Conservation (phyloP, 1,284 basidiomycete genomes). For the Cystobasidium pallidum region DNA sequence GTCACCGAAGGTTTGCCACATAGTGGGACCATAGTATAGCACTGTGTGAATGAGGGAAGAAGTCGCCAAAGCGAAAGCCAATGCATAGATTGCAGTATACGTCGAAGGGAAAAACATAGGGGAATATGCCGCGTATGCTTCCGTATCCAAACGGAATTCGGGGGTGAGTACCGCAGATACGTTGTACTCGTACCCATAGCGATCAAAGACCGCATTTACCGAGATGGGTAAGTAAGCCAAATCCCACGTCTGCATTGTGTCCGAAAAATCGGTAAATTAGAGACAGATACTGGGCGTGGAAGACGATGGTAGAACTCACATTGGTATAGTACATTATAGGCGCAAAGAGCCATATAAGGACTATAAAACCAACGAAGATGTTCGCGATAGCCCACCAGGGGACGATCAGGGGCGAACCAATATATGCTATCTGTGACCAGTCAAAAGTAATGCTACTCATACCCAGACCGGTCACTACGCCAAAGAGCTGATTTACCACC, state of each 20-base stretch:
- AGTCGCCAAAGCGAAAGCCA: constrained; percentile 57
- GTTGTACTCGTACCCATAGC: constrained; percentile 51
- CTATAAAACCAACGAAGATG: constrained; percentile 50
- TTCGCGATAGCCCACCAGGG: constrained; percentile 54
- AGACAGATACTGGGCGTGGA: background rate
- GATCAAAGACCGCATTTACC: constrained; percentile 47
- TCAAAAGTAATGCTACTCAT: constrained; percentile 60
- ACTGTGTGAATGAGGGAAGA: constrained; percentile 57
- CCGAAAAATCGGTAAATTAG: background rate
- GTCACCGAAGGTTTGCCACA: constrained; percentile 56
- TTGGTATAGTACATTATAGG: constrained; percentile 51
- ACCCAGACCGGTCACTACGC: constrained; percentile 62
- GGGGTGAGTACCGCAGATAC: constrained; percentile 55
- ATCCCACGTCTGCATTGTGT: constrained; percentile 43
- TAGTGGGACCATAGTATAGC: constrained; percentile 59
- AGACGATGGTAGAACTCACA: constrained; percentile 33
- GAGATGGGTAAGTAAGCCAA: constrained; percentile 49
- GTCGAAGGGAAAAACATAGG: constrained; percentile 54
- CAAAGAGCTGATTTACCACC: constrained; percentile 89
- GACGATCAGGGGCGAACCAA: constrained; percentile 51
- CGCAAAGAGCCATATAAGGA: constrained; percentile 48
- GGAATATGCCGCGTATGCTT: constrained; percentile 51
- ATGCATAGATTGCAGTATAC: constrained; percentile 54
- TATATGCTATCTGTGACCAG: constrained; percentile 56
- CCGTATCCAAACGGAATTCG: constrained; percentile 51